phyloP scores from a whole-genome alignment of 352 stramenopile species.

The Globisporangium rhizosaccharum region DNA sequence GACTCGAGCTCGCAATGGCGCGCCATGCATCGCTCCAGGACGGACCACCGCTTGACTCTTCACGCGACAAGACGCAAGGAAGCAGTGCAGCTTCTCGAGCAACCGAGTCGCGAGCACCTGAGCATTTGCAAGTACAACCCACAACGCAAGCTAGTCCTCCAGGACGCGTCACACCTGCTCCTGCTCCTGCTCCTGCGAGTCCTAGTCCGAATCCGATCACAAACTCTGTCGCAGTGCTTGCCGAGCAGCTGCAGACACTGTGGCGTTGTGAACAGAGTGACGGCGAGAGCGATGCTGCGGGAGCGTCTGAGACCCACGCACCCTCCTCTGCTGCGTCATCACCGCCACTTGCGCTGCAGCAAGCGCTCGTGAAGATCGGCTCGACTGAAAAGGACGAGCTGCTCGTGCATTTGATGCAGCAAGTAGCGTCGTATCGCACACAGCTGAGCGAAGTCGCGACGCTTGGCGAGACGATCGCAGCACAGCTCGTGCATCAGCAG shows the following conservation, averaged over 20 bases:
- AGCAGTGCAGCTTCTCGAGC: neutral
- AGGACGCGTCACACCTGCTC: neutral
- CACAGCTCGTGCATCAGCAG: slow-evolving; percentile 66
- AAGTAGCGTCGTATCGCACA: slow-evolving; percentile 24
- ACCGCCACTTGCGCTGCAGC: slow-evolving; percentile 4
- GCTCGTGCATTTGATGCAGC: slow-evolving; percentile 41
- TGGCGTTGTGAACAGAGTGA: slow-evolving; percentile 13
- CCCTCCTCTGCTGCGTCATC: neutral
- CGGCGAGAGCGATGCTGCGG: neutral
- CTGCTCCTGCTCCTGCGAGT: neutral
- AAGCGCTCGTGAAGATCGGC: slow-evolving; percentile 45
- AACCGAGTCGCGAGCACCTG: neutral
- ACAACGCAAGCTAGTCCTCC: neutral
- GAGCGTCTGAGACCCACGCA: neutral
- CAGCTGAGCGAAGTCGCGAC: slow-evolving; percentile 45
- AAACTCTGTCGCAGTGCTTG: slow-evolving; percentile 20
- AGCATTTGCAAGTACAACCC: neutral
- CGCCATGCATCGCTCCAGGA: slow-evolving; percentile 6
- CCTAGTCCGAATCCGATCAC: neutral
- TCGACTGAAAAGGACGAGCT: slow-evolving; percentile 49
- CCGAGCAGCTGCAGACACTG: slow-evolving; percentile 20
- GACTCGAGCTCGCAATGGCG: slow-evolving; percentile 20
- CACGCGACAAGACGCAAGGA: no score
- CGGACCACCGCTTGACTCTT: neutral
- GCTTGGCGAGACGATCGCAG: slow-evolving; percentile 60